Percentiles rank a stretch among this genome's conserved stretches.
These are phyloP conservation scores for Oenanthe javanica DNA, from an alignment of 140 eudicot species.

Conservation along the genomic window DNA sequence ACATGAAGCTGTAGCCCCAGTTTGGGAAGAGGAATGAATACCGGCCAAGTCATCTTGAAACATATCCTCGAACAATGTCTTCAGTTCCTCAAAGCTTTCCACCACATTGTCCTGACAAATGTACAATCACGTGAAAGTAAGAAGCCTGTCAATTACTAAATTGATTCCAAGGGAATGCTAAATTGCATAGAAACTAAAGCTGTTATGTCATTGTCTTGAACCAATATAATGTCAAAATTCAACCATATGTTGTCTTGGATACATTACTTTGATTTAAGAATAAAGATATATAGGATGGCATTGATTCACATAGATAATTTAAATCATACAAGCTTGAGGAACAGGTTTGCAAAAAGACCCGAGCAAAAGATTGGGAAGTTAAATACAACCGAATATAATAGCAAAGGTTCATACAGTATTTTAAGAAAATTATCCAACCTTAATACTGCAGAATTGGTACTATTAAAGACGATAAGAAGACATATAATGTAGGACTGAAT, in stretches of 20 bases:
- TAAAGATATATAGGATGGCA: background rate
- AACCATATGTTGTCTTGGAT: background rate
- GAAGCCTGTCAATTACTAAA: background rate
- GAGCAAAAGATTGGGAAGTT: background rate
- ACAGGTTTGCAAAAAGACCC: background rate
- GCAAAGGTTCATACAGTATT: background rate
- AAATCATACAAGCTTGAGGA: background rate
- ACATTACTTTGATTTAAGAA: background rate
- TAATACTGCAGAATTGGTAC: background rate
- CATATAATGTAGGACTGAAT: no score
- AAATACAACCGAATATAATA: background rate
- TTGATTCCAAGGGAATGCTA: background rate
- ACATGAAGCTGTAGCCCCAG: constrained; percentile 25
- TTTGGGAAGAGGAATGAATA: constrained; percentile 36
- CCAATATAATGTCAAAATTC: background rate
- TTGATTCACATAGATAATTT: background rate
- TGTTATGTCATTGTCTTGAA: background rate
- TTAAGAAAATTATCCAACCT: background rate
- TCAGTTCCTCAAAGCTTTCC: constrained; percentile 60
- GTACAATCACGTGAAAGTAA: constrained; percentile 13
- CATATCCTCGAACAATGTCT: constrained; percentile 63
- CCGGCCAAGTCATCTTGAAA: constrained; percentile 43
- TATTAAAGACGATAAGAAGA: background rate
- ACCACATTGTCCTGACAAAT: constrained; percentile 51
- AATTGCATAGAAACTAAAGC: background rate